A percentile compares a stretch with the other conserved stretches of the same genome.
Evolutionary conservation across 2,329 filamentous ascomycete genomes (phyloP).

Genomic region (Cercospora janseana): DNA sequence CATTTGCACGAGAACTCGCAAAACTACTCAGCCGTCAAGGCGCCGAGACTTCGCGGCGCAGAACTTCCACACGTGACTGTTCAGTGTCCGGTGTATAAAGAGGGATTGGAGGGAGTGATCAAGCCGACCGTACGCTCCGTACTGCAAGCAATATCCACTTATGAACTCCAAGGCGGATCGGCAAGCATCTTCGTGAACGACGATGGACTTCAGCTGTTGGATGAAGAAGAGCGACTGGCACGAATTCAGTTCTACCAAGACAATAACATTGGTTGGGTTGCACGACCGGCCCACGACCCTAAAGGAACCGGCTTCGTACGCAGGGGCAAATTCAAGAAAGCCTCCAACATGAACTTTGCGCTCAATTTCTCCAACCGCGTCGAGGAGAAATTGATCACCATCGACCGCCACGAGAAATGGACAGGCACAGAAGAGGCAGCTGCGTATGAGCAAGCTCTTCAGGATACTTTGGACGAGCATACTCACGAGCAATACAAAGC

Average conservation of each 20-base stretch:
- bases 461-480: constrained; percentile 54
- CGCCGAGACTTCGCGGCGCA: constrained; percentile 57
- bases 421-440: constrained; percentile 41
- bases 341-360: constrained; percentile 72
- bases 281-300: constrained; percentile 52
- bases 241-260: constrained; percentile 52
- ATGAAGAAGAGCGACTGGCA: constrained; percentile 46
- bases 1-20: constrained; percentile 72
- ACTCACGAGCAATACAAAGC: constrained; percentile 42
- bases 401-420: constrained; percentile 41
- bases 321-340: constrained; percentile 67
- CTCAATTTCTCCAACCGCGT: constrained; percentile 61
- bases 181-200: constrained; percentile 77
- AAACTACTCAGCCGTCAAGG: constrained; percentile 74
- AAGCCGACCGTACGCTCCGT: constrained; percentile 73
- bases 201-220: constrained; percentile 68
- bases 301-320: constrained; percentile 48
- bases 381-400: constrained; percentile 55
- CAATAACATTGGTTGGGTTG: constrained; percentile 52
- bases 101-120: constrained; percentile 73
- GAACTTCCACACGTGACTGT: constrained; percentile 68
- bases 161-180: constrained; percentile 74
- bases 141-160: constrained; percentile 73
- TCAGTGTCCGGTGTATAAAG: constrained; percentile 86
- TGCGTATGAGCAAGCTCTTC: constrained; percentile 53